Percentiles rank a stretch among this genome's conserved stretches.
Evolutionary conservation across 2,329 filamentous ascomycete species (phyloP).

Genomic region (Fusarium caatingaense): DNA sequence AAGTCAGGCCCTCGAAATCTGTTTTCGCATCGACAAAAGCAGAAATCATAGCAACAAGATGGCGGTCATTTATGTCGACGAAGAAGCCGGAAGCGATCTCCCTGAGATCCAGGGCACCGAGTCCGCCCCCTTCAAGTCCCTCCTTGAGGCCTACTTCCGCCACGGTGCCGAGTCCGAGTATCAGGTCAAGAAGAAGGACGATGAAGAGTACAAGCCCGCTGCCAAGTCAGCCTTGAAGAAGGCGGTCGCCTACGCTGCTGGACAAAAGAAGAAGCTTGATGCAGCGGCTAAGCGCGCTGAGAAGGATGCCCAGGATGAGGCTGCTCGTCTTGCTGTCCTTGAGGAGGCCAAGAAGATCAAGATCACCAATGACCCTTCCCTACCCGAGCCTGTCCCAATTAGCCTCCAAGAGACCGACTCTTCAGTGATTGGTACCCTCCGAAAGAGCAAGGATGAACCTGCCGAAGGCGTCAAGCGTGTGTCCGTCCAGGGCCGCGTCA

Average conservation of each 20-base stretch:
- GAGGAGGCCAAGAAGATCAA: slow-evolving; percentile 47
- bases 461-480: slow-evolving; percentile 61
- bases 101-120: slow-evolving; percentile 74
- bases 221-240: slow-evolving; percentile 47
- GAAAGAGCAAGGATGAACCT: slow-evolving; percentile 50
- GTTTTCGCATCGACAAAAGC: slow-evolving; percentile 20
- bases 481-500: slow-evolving; percentile 83
- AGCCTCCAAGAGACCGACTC: slow-evolving; percentile 67
- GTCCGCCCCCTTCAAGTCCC: slow-evolving; percentile 81
- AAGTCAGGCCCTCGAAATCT: slow-evolving; percentile 15
- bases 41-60: slow-evolving; percentile 45
- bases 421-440: slow-evolving; percentile 48
- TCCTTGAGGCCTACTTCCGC: slow-evolving; percentile 78
- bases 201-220: slow-evolving; percentile 46
- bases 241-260: slow-evolving; percentile 41
- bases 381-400: slow-evolving; percentile 81
- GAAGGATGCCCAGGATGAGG: slow-evolving; percentile 43
- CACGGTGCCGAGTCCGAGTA: slow-evolving; percentile 48
- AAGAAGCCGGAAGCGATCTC: slow-evolving; percentile 81
- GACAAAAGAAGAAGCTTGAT: slow-evolving; percentile 45
- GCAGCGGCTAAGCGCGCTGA: slow-evolving; percentile 44
- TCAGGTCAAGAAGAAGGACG: slow-evolving; percentile 59
- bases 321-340: slow-evolving; percentile 40
- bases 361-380: slow-evolving; percentile 70
- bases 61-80: slow-evolving; percentile 68